phyloP scores from a whole-genome alignment of 768 basidiomycete genomes.

The Phlebiopsis gigantea region DNA sequence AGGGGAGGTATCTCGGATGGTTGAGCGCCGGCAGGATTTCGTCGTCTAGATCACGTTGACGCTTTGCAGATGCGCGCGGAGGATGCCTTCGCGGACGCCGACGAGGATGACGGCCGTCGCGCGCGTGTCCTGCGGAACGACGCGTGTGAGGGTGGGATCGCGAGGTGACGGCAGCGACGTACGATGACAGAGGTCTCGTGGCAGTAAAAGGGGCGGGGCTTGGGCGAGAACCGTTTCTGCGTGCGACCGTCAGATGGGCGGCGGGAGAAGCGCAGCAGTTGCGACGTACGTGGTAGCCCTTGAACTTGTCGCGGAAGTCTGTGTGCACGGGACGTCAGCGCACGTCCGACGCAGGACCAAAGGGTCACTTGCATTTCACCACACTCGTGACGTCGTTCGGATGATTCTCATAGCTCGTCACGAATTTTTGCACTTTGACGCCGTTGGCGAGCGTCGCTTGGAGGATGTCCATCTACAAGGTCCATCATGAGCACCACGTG shows the following conservation, averaged over 20 bases:
- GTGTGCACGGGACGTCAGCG: neutral
- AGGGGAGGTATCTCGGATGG: neutral
- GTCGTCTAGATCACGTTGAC: slow-evolving; percentile 24
- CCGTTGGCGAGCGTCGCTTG: slow-evolving; percentile 50
- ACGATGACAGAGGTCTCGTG: slow-evolving; percentile 72
- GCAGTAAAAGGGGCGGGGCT: slow-evolving; percentile 55
- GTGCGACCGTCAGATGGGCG: neutral
- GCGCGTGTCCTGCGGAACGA: slow-evolving; percentile 29
- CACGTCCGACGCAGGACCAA: neutral
- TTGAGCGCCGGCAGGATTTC: neutral
- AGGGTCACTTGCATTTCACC: slow-evolving; percentile 49
- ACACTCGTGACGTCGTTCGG: slow-evolving; percentile 57
- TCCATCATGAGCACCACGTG: neutral
- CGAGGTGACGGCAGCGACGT: slow-evolving; percentile 22
- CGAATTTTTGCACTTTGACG: slow-evolving; percentile 50
- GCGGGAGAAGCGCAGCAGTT: neutral
- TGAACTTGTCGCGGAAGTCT: slow-evolving; percentile 73
- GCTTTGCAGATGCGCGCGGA: slow-evolving; percentile 29
- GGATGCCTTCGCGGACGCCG: slow-evolving; percentile 39
- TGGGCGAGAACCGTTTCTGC: slow-evolving; percentile 53
- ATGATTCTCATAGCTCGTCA: slow-evolving; percentile 54
- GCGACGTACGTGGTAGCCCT: slow-evolving; percentile 49
- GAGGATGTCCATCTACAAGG: slow-evolving; percentile 50
- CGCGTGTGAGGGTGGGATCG: neutral
- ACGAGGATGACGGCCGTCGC: slow-evolving; percentile 33